These are phyloP conservation scores for Mycena olivaceomarginata DNA, from an alignment of 768 basidiomycete genomes.

Conservation along the genomic window DNA sequence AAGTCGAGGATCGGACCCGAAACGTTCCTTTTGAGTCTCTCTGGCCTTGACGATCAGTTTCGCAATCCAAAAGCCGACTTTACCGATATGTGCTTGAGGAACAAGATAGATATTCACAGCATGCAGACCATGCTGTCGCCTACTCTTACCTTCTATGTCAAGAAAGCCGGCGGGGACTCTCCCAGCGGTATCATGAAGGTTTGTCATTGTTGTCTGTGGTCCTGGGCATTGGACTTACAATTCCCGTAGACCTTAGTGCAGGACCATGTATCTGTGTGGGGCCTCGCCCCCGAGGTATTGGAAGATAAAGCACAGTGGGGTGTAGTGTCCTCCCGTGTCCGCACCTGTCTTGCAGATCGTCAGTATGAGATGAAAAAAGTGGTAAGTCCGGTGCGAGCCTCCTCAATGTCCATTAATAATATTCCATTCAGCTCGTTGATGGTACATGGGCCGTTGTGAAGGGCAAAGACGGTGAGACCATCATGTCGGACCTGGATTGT, in stretches of 20 bases:
- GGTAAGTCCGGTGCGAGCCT: not conserved
- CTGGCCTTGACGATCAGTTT: no score
- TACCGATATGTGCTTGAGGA: not conserved
- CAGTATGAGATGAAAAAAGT: constrained; percentile 31
- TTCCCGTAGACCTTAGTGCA: not conserved
- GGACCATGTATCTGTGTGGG: not conserved
- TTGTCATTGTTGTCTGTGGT: not conserved
- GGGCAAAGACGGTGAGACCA: constrained; percentile 7
- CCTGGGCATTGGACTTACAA: not conserved
- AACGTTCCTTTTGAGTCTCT: no score
- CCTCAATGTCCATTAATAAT: not conserved
- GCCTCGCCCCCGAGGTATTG: not conserved
- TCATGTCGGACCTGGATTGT: not conserved
- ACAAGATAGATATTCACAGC: constrained; percentile 23
- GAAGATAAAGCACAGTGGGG: constrained; percentile 7
- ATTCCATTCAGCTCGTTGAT: not conserved
- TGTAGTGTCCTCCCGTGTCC: not conserved
- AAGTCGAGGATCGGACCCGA: no score
- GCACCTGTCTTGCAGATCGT: constrained; percentile 8
- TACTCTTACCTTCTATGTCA: not conserved
- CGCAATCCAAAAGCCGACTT: no score
- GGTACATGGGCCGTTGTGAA: constrained; percentile 1
- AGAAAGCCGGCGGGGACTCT: not conserved
- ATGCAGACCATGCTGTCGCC: not conserved
- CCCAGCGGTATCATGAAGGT: not conserved